Evolutionary conservation across 148 eudicot species (phyloP), one percentile per base, ranked within the genome.

Genomic region (Fagopyrum homotropicum): DNA sequence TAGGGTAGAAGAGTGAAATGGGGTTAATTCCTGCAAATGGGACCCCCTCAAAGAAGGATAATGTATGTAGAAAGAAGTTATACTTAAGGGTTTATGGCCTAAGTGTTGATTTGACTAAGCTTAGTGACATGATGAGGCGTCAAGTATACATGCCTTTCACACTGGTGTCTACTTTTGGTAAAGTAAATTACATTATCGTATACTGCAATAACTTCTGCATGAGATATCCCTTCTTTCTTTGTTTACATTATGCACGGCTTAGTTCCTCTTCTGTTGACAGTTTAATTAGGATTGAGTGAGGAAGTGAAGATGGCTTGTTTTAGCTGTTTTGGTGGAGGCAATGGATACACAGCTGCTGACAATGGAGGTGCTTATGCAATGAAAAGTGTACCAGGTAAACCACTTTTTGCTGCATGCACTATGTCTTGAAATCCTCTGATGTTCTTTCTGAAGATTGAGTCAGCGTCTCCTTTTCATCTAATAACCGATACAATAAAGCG

Each of bases 321-420:
- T 26, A 15, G 43, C 45, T 64, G 70, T 64, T 64, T 64, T 64
- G 70, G 70, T 2, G 45, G 70, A 43, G 45, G 44, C 16, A 4
- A 64, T 64, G 70, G 45, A 29, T 64, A 29, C 70, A 29, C 29
- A 29, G 45, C 70, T 29, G 70, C 45, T 29, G 70, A 64, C 43
- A 64, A 64, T 26, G 45, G 44, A 29, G 70, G 72, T 68, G 72
- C 72, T 16, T 68, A 68, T 44, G 47, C 72, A 46, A 68, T 68
- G 72, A 68, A 68, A 68, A 35, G 17, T 16, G 47, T 35, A 35
- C 46, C 46, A 68, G 72, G 72, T 68, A 4, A 44, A 35, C 45
- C n/a, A 0, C 35, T 66, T 30, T 19, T 2, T 15, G 9, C 69
- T 19, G 9, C 14, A 6, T 22, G 6, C 22, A 61, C 69, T 61